Percentiles rank a stretch among this genome's conserved stretches.
Conservation (phyloP, 1,139 yeast species). For the Meyerozyma smithsonii region DNA sequence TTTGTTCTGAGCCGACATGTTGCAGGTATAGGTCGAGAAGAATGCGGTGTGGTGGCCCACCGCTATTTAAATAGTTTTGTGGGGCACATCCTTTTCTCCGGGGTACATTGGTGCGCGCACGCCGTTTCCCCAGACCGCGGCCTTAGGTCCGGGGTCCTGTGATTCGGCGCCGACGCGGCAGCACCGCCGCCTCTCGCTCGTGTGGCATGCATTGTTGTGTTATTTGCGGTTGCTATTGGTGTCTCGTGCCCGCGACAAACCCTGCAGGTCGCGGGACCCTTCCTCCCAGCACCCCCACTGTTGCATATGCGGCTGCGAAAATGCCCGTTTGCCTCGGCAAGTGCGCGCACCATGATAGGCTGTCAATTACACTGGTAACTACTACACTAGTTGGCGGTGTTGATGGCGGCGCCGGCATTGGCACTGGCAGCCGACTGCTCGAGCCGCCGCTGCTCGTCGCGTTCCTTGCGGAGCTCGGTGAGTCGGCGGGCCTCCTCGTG, state of each 20-base stretch:
- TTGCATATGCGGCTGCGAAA: no score
- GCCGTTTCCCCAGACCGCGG: constrained; percentile 3
- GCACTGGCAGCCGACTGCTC: constrained; percentile 6
- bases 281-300: no score
- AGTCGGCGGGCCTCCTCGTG: constrained; percentile 71
- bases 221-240: no score
- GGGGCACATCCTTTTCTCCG: constrained; percentile 15
- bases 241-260: no score
- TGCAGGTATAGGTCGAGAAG: background rate
- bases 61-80: constrained; percentile 7
- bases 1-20: constrained; percentile 17
- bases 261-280: no score
- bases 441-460: background rate
- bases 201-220: no score
- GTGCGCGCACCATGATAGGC: no score
- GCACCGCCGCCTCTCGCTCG: no score
- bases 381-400: constrained; percentile 10
- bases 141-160: constrained; percentile 3
- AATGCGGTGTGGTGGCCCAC: constrained; percentile 3
- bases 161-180: background rate
- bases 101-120: constrained; percentile 5
- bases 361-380: no score
- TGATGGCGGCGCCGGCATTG: constrained; percentile 12
- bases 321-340: no score
- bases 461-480: constrained; percentile 50